A percentile compares a stretch with the other conserved stretches of the same genome.
Conservation (phyloP, 75 land plant genomes). For the Gnetum montanum region DNA sequence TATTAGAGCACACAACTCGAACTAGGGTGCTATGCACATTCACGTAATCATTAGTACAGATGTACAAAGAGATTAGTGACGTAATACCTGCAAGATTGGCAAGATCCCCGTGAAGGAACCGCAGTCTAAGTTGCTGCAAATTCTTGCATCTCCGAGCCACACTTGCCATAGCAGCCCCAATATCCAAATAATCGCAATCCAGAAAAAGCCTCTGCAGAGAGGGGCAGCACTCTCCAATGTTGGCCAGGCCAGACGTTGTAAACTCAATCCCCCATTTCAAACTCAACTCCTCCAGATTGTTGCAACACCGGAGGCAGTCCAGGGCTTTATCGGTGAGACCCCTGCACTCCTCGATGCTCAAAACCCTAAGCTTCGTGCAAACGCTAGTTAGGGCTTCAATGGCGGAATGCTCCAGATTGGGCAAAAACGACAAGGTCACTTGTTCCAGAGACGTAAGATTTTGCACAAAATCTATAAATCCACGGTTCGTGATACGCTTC, state of each 20-base stretch:
- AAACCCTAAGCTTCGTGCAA: conserved; percentile 9
- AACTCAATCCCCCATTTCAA: conserved; percentile 23
- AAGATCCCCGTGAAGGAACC: conserved; percentile 19
- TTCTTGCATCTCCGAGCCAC: conserved; percentile 11
- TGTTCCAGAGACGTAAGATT: conserved; percentile 12
- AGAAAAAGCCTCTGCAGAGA: conserved; percentile 12
- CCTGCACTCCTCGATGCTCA: conserved; percentile 17
- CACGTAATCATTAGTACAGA: conserved; percentile 16
- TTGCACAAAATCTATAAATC: conserved; percentile 16
- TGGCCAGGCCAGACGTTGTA: conserved; percentile 17
- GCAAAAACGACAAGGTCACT: conserved; percentile 10
- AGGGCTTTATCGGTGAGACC: conserved; percentile 16
- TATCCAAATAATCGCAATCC: conserved; percentile 14
- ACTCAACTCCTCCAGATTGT: conserved; percentile 17
- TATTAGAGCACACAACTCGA: conserved; percentile 15
- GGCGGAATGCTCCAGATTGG: conserved; percentile 12
- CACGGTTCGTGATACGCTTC: conserved; percentile 15
- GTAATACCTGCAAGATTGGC: conserved; percentile 10
- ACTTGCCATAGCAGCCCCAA: conserved; percentile 15
- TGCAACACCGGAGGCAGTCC: conserved; percentile 9
- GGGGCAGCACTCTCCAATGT: conserved; percentile 18
- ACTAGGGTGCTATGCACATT: conserved; percentile 12
- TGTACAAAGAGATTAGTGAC: conserved; percentile 7
- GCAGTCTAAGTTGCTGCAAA: conserved; percentile 14
- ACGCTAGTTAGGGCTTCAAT: conserved; percentile 8